Evolutionary conservation across 2,329 filamentous ascomycete species (phyloP).

Genomic region (Ceratocystis harringtonii): DNA sequence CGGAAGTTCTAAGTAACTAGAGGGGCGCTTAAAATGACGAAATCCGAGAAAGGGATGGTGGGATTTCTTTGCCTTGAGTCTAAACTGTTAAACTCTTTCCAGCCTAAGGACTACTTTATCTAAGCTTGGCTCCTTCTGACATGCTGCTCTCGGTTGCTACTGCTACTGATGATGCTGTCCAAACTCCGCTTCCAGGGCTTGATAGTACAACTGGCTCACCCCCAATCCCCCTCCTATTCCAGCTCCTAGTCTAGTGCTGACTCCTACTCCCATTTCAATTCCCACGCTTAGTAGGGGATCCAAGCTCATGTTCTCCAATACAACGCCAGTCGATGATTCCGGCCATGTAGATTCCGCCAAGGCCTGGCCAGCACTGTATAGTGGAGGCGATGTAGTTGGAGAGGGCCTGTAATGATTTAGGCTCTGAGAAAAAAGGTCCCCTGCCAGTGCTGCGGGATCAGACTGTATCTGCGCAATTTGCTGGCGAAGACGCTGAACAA

Average conservation of each 20-base stretch:
- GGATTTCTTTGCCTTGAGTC: background rate
- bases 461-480: conserved; percentile 20
- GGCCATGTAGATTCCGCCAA: background rate
- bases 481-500: conserved; percentile 26
- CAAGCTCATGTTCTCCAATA: conserved; percentile 1
- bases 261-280: background rate
- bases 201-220: background rate
- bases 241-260: background rate
- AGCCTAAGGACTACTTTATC: no score
- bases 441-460: background rate
- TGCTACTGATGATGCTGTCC: conserved; percentile 1
- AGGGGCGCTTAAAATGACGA: conserved; percentile 3
- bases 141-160: background rate
- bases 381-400: background rate
- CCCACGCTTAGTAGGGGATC: conserved; percentile 7
- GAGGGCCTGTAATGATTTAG: background rate
- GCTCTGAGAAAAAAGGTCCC: background rate
- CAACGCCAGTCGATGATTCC: background rate
- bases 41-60: conserved; percentile 12
- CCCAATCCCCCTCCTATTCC: conserved; percentile 5
- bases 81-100: no score
- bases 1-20: conserved; percentile 17
- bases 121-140: no score
- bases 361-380: background rate
- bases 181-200: background rate